Percentiles rank a stretch among this genome's conserved stretches.
These are phyloP conservation scores for Eremothecium cymbalariae DNA, from an alignment of 1,139 yeast genomes.

Conservation along the genomic window DNA sequence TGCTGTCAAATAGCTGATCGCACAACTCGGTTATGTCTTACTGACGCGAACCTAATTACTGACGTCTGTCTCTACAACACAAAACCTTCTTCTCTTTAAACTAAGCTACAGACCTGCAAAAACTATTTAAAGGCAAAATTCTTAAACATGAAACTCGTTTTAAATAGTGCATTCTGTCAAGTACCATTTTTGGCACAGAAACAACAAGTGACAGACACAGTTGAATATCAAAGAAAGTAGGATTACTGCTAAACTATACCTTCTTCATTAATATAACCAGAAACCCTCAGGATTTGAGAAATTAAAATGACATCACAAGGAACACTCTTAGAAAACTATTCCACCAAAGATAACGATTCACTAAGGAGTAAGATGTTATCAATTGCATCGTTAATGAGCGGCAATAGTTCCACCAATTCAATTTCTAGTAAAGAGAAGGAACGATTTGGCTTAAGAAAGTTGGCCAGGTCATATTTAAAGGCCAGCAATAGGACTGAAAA, in stretches of 20 bases:
- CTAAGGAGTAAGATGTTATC: slow-evolving; percentile 6
- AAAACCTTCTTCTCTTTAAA: no score
- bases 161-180: slow-evolving; percentile 1
- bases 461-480: slow-evolving; percentile 22
- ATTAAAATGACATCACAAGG: slow-evolving; percentile 6
- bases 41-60: no score
- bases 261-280: slow-evolving; percentile 7
- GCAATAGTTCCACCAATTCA: slow-evolving; percentile 7
- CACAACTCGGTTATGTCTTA: no score
- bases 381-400: slow-evolving; percentile 6
- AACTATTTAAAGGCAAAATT: slow-evolving; percentile 5
- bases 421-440: slow-evolving; percentile 13
- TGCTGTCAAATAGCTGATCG: no score
- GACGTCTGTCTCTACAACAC: no score
- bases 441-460: slow-evolving; percentile 25
- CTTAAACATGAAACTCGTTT: neutral
- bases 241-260: slow-evolving; percentile 6
- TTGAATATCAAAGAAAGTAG: slow-evolving; percentile 6
- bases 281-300: slow-evolving; percentile 6
- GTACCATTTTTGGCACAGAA: slow-evolving; percentile 6
- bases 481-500: slow-evolving; percentile 6
- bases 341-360: slow-evolving; percentile 5
- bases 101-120: no score
- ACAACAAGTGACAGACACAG: slow-evolving; percentile 4
- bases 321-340: slow-evolving; percentile 4